Base-by-base conservation (phyloP, 2,329 filamentous ascomycete genomes). In the Cercospora sp. region DNA sequence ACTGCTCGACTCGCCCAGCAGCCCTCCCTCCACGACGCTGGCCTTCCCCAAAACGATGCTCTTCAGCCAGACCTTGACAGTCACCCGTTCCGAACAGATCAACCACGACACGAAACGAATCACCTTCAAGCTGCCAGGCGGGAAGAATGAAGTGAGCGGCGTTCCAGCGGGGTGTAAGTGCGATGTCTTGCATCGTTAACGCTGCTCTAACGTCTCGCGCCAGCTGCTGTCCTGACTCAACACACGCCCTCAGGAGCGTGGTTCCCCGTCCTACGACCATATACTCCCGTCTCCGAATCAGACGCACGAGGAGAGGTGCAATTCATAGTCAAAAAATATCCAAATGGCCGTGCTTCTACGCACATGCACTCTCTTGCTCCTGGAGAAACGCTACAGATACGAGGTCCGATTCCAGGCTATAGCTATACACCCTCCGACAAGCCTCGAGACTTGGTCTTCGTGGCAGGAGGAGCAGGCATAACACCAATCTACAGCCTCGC, bases 381-480 rank as follows among this genome's bases (percentile, higher is more conserved):
- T 0, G 90, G 89, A 31, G 84, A 90, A 69, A 83, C 79, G 2
- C 80, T 92, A 12, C 84, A 83, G 51, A 88, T 91, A 72, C 82
- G 85, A 5, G 81, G 82, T 0, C 81, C 85, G 3, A 78, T 91
- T 3, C 76, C 75, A n/a, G 75, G 74, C 51, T 75, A 77, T 67
- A 65, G 67, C 8, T 79, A 75, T 42, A 75, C 74, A 30, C 66
- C 68, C 13, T 67, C 40, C 74, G 63, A 48, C 42, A 42, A 64
- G 5, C 69, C 74, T 16, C 69, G 73, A 13, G 69, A 75, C 74
- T 3, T 92, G n/a, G 85, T 87, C 2, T 82, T 91, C 45, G 85
- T 92, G 53, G 90, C 90, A 0, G 90, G 90, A 55, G 90, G 90
- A 12, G 89, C 89, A 0, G 90, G 90, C 18, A 91, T 93, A 71